Evolutionary conservation across 2,329 filamentous ascomycete genomes (phyloP).

Genomic region (Curvularia sp.): DNA sequence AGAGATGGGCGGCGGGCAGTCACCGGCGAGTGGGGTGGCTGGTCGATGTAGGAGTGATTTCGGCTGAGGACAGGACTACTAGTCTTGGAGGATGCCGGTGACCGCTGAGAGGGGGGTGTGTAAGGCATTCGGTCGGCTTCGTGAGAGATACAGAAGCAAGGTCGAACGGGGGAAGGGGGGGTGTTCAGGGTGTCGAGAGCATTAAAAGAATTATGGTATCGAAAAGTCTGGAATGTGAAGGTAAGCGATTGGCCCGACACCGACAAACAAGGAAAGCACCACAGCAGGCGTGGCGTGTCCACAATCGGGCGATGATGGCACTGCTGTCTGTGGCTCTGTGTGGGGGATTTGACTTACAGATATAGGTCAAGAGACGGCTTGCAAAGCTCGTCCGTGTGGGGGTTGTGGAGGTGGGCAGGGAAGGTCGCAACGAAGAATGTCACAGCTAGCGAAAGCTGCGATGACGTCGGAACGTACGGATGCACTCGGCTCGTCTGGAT

Average conservation of each 20-base stretch:
- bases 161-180: constrained; percentile 41
- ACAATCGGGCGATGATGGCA: neutral
- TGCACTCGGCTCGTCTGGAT: constrained; percentile 21
- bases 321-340: neutral
- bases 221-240: constrained; percentile 11
- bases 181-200: constrained; percentile 48
- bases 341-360: constrained; percentile 19
- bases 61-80: constrained; percentile 59
- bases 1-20: constrained; percentile 54
- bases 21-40: constrained; percentile 44
- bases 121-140: constrained; percentile 76
- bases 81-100: constrained; percentile 63
- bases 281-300: neutral
- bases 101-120: constrained; percentile 76
- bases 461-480: constrained; percentile 39
- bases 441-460: constrained; percentile 45
- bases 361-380: constrained; percentile 28
- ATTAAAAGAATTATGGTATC: constrained; percentile 51
- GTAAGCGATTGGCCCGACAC: constrained; percentile 21
- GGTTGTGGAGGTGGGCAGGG: constrained; percentile 1
- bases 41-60: constrained; percentile 58
- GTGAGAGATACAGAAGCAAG: constrained; percentile 35
- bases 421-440: constrained; percentile 21
- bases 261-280: constrained; percentile 4
- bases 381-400: constrained; percentile 24